Base-by-base conservation (phyloP, 2,329 filamentous ascomycete genomes). In the Ophiostoma montium region DNA sequence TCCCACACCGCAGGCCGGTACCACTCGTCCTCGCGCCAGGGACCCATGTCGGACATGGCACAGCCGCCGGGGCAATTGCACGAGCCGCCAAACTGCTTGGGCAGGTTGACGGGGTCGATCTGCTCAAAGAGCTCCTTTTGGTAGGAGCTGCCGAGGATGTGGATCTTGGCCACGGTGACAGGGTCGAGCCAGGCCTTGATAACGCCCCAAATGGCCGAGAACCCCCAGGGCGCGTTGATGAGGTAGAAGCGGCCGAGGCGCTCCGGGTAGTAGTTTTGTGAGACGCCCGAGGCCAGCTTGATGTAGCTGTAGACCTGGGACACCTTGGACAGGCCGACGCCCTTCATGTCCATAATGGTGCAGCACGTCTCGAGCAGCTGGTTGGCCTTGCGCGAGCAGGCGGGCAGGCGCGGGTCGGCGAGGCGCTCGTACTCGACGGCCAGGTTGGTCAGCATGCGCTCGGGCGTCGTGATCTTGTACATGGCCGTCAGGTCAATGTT, bases 251-350 rank as follows among this genome's bases (percentile, higher is more conserved):
- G 89, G 61, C 92, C 92, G 52, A 98, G 75, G 52, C 92, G 86
- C 75, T 98, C 92, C 8, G 92, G 92, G 71, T 98, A 98, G 79
- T 96, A 94, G 77, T 96, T 95, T 70, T 96, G 92, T 56, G 86
- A 94, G 69, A 98, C 86, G 64, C 72, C 81, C 32, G 87, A 92
- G 42, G 87, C 88, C 63, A 84, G 78, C 60, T 79, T 79, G 58
- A 98, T 78, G 71, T 95, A 96, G 49, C 79, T 76, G 72, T 94
- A 95, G 51, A 95, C 90, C 53, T 84, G 83, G 54, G 80, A 76
- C 39, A 86, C 81, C 68, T 84, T 92, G 63, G 74, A 75, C 58
- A 96, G 70, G 52, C 86, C 86, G 21, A 98, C 89, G 54, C 89
- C 89, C 73, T 95, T 95, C 65, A 95, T 76, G 68, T 98, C 92